phyloP scores from a whole-genome alignment of 352 stramenopile genomes.

The Globisporangium paddicum region DNA sequence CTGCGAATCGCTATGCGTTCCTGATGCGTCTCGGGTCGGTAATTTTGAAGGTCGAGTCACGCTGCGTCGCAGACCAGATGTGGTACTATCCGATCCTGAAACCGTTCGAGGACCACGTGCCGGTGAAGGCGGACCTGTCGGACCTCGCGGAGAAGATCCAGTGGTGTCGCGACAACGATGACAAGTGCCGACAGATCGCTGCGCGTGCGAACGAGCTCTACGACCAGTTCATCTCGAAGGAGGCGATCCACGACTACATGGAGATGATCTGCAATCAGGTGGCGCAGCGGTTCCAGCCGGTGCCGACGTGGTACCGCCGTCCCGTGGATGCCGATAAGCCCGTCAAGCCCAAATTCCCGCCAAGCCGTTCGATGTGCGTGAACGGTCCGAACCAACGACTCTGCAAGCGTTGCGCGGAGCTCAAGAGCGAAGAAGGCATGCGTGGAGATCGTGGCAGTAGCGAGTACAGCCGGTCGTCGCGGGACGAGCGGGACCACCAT shows the following conservation, averaged over 20 bases:
- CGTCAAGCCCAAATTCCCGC: constrained; percentile 55
- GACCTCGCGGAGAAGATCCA: constrained; percentile 98
- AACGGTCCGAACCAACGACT: constrained; percentile 45
- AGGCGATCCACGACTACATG: constrained; percentile 96
- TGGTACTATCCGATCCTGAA: constrained; percentile 96
- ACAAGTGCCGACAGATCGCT: constrained; percentile 94
- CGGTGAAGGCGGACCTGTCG: constrained; percentile 95
- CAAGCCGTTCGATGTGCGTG: constrained; percentile 51
- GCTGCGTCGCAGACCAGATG: constrained; percentile 95
- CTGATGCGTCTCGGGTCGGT: constrained; percentile 98
- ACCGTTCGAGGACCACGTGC: constrained; percentile 97
- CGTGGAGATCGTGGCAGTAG: constrained; percentile 14
- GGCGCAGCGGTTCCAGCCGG: constrained; percentile 80
- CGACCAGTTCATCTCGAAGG: constrained; percentile 88
- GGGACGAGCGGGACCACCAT: constrained; percentile 17
- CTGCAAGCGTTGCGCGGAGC: constrained; percentile 67
- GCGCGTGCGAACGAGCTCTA: constrained; percentile 93
- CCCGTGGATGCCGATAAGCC: constrained; percentile 47
- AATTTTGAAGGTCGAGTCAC: constrained; percentile 94
- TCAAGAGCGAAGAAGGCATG: constrained; percentile 52
- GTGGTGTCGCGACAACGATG: constrained; percentile 97
- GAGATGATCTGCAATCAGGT: constrained; percentile 94
- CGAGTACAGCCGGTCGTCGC: constrained; percentile 15
- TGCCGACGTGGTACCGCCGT: constrained; percentile 60
- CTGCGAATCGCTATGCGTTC: constrained; percentile 97